Conservation (phyloP, 805 yeast species). For the Barnettozyma populi region DNA sequence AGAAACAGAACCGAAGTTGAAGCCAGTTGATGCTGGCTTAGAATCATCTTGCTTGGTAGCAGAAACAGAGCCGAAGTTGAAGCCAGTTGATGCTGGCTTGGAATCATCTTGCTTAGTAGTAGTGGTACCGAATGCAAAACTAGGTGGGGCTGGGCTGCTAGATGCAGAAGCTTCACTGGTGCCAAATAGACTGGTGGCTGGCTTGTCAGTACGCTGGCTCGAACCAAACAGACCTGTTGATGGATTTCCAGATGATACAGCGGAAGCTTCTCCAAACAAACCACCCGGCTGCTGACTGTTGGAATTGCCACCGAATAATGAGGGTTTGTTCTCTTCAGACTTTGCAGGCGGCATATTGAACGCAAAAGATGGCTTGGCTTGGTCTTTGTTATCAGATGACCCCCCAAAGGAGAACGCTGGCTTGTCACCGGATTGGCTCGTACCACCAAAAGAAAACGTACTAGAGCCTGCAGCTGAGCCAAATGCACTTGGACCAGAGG, state of each 20-base stretch:
- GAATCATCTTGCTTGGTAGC: background rate
- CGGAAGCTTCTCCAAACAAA: conserved; percentile 6
- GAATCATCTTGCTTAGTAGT: conserved; percentile 12
- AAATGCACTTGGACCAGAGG: background rate
- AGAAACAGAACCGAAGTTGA: conserved; percentile 1
- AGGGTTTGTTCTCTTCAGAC: background rate
- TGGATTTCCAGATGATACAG: background rate
- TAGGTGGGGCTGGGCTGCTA: background rate
- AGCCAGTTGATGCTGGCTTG: conserved; percentile 20
- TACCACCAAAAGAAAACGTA: conserved; percentile 2
- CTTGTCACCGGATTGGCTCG: background rate
- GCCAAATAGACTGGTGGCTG: background rate
- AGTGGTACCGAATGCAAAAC: conserved; percentile 2
- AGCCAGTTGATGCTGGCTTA: background rate
- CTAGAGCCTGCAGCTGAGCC: conserved; percentile 6
- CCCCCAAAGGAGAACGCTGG: conserved; percentile 1
- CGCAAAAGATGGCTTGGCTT: conserved; percentile 2
- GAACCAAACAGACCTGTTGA: background rate
- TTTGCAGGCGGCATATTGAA: conserved; percentile 3
- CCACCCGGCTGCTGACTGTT: conserved; percentile 3
- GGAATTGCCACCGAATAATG: conserved; percentile 1
- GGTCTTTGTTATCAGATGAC: background rate
- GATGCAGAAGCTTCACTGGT: background rate
- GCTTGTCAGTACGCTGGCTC: background rate
- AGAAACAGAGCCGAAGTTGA: conserved; percentile 13